Base-by-base conservation (phyloP, 2,329 filamentous ascomycete species). In the Diaporthe sp. region DNA sequence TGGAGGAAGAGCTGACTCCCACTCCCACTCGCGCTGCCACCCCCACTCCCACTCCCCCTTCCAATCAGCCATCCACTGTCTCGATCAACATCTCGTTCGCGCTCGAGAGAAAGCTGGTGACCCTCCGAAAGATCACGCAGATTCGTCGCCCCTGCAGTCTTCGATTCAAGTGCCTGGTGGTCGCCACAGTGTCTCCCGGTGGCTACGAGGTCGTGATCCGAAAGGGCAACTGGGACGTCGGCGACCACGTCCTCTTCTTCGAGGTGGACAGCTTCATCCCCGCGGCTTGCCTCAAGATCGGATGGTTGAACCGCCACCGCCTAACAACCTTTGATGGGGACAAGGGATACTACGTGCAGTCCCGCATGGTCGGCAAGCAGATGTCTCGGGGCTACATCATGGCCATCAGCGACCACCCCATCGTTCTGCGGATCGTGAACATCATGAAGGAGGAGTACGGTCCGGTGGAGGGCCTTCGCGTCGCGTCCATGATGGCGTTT, bases 231-330 rank as follows among this genome's bases (percentile, higher is more conserved):
- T 79, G 75, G 74, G 3, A 75, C 22, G 61, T 73, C 2, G 79
- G 78, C 55, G 75, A 82, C n/a, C 66, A 79, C 1, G 79, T 82
- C 6, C 74, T 83, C 25, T 83, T 77, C 53, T 80, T 82, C 66
- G 80, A 82, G 71, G 79, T 81, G 30, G 81, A 83, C 74, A 80
- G 78, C 58, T 81, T 82, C 75, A 63, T 83, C 9, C 81, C 56
- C 12, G 61, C 32, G 9, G 63, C 77, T n/a, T n/a, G n/a, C 39
- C 37, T 70, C n/a, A 71, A 77, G 1, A 79, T 77, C 22, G 44
- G 53, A 30, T 76, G 79, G 80, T 77, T 81, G 30, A 75, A 79
- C 69, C 27, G 30, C 9, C 15, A 55, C 39, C 15, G 7, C 19
- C 75, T 78, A 51, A 71, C 55, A 15, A 51, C 56, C 2, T 78